phyloP scores from a whole-genome alignment of 2,329 filamentous ascomycete genomes.

The Arthroderma sp. region DNA sequence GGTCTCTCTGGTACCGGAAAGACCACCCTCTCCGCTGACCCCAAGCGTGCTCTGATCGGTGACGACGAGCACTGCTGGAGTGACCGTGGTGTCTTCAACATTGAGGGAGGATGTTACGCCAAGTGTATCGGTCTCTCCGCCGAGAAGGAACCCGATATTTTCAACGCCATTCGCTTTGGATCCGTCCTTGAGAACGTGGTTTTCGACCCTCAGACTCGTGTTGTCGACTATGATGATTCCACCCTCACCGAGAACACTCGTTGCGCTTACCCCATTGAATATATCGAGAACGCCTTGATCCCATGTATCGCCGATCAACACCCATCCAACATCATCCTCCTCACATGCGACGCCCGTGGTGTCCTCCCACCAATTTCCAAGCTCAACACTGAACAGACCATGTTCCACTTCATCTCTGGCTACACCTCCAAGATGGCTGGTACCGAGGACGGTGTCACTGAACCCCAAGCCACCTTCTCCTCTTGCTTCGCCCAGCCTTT shows the following conservation, averaged over 20 bases:
- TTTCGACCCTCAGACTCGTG: conserved; percentile 77
- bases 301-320: conserved; percentile 78
- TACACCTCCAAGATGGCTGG: conserved; percentile 99
- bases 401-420: conserved; percentile 99
- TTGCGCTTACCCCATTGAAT: conserved; percentile 91
- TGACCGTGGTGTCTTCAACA: conserved; percentile 95
- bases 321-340: conserved; percentile 93
- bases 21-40: conserved; percentile 94
- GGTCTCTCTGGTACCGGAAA: conserved; percentile 97
- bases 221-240: conserved; percentile 88
- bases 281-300: conserved; percentile 98
- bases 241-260: conserved; percentile 98
- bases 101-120: conserved; percentile 97
- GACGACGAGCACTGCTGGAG: conserved; percentile 99
- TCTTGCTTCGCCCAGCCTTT: conserved; percentile 99
- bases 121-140: conserved; percentile 95
- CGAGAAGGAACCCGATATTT: conserved; percentile 99
- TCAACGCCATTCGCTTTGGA: conserved; percentile 86
- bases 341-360: conserved; percentile 95
- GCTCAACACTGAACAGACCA: conserved; percentile 84
- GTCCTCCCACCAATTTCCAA: conserved; percentile 97
- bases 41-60: conserved; percentile 89
- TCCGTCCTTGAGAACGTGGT: conserved; percentile 98
- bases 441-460: conserved; percentile 90
- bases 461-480: conserved; percentile 97